Evolutionary conservation across 2,329 filamentous ascomycete species (phyloP), one percentile per base, ranked within the genome.

Genomic region (Aspergillus puulaauensis): DNA sequence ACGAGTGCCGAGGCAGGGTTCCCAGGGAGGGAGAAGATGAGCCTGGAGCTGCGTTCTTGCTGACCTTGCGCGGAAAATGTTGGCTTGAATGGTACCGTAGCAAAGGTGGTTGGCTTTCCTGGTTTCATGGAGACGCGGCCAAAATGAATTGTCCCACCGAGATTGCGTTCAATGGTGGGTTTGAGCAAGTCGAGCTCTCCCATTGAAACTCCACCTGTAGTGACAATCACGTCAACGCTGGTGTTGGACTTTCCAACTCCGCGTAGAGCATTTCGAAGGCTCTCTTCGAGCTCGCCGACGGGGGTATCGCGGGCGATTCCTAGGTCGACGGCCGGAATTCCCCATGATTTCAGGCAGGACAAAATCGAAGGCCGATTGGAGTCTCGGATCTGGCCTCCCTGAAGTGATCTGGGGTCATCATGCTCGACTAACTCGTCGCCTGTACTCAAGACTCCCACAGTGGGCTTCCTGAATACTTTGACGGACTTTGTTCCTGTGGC

Each of bases 121-220:
- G 95, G 95, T 79, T 99, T 99, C 95, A 99, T 98, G 54, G 89
- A 85, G 3, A 99, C 95, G 3, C 95, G 89, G 23, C 95, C 95
- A 67, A 99, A 99, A 75, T 97, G 95, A 64, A 99, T 96, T 0
- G 88, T 95, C 7, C 95, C 95, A 56, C 92, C 91, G 1, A 99
- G 84, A 1, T 87, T 82, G 43, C 93, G 88, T 78, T 98, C 95
- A 67, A 99, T 90, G 0, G 93, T 98, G 0, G 95, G 93, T 73
- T 99, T 99, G 19, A 99, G 85, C 7, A 99, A 87, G 74, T 99
- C 95, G 2, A 97, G 86, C 76, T 99, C 95, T 56, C 95, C 95
- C 95, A 99, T 99, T 9, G 91, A 96, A 19, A 98, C 95, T 48
- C 95, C 95, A 21, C 95, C 95, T 0, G 90, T 93, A 15, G 95